Evolutionary conservation across 2,329 filamentous ascomycete species (phyloP).

Genomic region (Fusarium compactum): DNA sequence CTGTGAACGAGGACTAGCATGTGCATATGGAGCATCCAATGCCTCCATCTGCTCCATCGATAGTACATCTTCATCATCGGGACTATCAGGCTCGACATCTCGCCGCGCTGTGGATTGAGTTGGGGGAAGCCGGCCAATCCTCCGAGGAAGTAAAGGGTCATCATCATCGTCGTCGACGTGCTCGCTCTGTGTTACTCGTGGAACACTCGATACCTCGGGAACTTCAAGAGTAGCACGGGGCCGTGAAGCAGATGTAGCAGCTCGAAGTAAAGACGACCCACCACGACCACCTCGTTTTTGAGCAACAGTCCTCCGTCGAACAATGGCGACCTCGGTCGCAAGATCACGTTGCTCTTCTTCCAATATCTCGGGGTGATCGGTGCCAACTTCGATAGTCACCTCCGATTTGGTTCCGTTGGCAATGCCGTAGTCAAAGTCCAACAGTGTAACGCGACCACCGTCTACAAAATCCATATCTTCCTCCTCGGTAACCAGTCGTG

Average conservation of each 20-base stretch:
- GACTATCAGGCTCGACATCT: constrained; percentile 36
- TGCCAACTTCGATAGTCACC: constrained; percentile 79
- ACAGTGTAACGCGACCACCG: constrained; percentile 76
- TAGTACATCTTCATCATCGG: constrained; percentile 58
- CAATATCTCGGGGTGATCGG: constrained; percentile 74
- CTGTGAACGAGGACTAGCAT: constrained; percentile 76
- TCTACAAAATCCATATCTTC: constrained; percentile 82
- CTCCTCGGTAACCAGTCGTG: constrained; percentile 71
- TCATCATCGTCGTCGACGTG: constrained; percentile 54
- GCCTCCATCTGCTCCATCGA: constrained; percentile 70
- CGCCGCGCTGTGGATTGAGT: constrained; percentile 13
- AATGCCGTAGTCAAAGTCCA: constrained; percentile 78
- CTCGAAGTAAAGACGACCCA: constrained; percentile 58
- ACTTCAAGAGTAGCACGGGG: constrained; percentile 48
- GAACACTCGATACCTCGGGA: constrained; percentile 50
- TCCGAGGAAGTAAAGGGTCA: constrained; percentile 66
- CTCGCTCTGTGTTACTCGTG: constrained; percentile 42
- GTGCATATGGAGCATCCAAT: constrained; percentile 78
- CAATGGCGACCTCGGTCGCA: constrained; percentile 82
- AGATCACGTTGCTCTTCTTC: constrained; percentile 80
- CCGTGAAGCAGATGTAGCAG: constrained; percentile 59
- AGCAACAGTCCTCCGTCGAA: constrained; percentile 78
- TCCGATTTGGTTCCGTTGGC: constrained; percentile 67
- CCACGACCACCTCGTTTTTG: constrained; percentile 66
- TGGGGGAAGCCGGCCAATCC: constrained; percentile 52